phyloP scores from a whole-genome alignment of 805 yeast genomes.

The Candida wancherniae region DNA sequence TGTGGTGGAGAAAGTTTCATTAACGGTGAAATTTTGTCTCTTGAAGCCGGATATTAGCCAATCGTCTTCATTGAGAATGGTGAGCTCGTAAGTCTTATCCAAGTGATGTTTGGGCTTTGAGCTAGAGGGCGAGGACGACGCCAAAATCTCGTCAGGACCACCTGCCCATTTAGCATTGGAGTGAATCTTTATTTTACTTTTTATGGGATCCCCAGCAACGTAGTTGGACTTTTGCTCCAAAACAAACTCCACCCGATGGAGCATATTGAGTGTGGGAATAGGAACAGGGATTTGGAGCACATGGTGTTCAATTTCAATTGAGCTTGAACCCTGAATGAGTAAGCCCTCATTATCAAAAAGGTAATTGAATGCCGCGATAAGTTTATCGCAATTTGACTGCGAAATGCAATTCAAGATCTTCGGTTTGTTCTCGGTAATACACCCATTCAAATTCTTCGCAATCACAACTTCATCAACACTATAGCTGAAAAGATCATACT shows the following conservation, averaged over 20 bases:
- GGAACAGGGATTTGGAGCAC: conserved; percentile 51
- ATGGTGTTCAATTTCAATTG: background rate
- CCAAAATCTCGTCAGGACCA: conserved; percentile 3
- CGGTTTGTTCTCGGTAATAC: conserved; percentile 9
- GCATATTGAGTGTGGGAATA: conserved; percentile 54
- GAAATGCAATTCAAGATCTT: conserved; percentile 3
- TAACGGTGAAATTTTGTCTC: conserved; percentile 44
- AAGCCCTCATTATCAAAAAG: conserved; percentile 1
- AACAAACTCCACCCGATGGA: conserved; percentile 52
- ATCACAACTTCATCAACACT: conserved; percentile 20
- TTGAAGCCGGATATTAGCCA: conserved; percentile 82
- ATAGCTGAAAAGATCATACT: conserved; percentile 29
- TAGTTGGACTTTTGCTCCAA: conserved; percentile 39
- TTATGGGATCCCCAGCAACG: conserved; percentile 62
- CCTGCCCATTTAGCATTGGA: conserved; percentile 45
- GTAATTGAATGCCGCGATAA: conserved; percentile 9
- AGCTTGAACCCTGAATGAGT: background rate
- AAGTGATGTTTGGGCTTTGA: background rate
- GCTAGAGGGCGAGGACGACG: conserved; percentile 14
- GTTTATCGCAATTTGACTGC: conserved; percentile 7
- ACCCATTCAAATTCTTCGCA: conserved; percentile 18
- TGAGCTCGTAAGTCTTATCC: conserved; percentile 37
- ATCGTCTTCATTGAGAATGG: conserved; percentile 52
- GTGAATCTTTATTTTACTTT: conserved; percentile 37
- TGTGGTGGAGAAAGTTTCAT: conserved; percentile 12